phyloP scores from a whole-genome alignment of 345 rosid genomes.

The Eucalyptus virginea region DNA sequence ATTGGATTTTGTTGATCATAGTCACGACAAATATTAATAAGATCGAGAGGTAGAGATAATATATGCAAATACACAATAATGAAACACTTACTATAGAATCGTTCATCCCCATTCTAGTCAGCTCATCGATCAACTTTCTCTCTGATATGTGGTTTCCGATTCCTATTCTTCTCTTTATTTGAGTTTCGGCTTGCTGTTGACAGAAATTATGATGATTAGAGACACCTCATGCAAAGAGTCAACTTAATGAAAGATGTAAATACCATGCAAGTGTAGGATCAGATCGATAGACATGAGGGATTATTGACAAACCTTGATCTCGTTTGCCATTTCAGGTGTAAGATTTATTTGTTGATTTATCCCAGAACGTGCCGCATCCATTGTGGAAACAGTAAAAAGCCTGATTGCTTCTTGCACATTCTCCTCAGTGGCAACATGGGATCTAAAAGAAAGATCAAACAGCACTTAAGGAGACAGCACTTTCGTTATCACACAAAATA shows the following conservation, averaged over 20 bases:
- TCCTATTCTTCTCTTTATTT: conserved; percentile 81
- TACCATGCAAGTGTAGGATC: neutral
- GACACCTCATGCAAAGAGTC: neutral
- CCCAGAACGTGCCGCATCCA: conserved; percentile 96
- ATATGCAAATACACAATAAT: neutral
- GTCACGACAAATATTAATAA: neutral
- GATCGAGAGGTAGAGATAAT: neutral
- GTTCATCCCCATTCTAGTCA: conserved; percentile 81
- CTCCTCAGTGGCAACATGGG: conserved; percentile 73
- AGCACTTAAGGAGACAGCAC: neutral
- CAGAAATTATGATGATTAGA: neutral
- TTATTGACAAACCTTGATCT: conserved; percentile 57
- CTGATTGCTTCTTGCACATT: conserved; percentile 85
- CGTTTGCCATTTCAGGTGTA: conserved; percentile 70
- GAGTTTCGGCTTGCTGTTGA: conserved; percentile 82
- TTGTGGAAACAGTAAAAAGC: conserved; percentile 85
- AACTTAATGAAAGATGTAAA: neutral
- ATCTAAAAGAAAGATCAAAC: conserved; percentile 19
- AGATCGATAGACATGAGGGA: neutral
- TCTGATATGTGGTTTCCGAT: conserved; percentile 85
- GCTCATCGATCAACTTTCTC: conserved; percentile 81
- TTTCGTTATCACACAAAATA: neutral
- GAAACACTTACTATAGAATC: conserved; percentile 61
- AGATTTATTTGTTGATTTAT: conserved; percentile 80
- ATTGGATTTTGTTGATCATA: neutral